phyloP scores from a whole-genome alignment of 257 asterid genomes.

The Ilex aquifolium region DNA sequence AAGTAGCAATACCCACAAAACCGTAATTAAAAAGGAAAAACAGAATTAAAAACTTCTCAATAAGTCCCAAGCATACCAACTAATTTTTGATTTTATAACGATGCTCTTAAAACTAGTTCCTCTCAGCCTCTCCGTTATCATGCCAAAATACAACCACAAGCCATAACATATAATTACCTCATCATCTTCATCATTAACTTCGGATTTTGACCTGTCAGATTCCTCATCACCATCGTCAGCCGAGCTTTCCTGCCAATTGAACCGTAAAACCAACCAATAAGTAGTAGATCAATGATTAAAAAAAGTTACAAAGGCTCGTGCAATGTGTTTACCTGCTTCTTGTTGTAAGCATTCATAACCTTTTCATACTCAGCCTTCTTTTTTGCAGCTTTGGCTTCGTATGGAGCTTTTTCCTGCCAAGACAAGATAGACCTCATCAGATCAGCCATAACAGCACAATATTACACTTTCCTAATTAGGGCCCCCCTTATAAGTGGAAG shows the following conservation, averaged over 20 bases:
- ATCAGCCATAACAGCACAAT: conserved; percentile 3
- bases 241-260: conserved; percentile 61
- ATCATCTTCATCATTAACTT: conserved; percentile 50
- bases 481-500: not conserved
- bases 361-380: conserved; percentile 73
- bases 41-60: no score
- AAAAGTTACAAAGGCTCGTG: not conserved
- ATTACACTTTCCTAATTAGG: not conserved
- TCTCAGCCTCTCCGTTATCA: no score
- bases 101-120: no score
- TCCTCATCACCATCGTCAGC: conserved; percentile 77
- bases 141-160: no score
- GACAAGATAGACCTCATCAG: not conserved
- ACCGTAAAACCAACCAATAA: conserved; percentile 6
- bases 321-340: conserved; percentile 52
- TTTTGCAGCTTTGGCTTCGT: conserved; percentile 92
- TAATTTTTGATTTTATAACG: no score
- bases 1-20: no score
- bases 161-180: conserved; percentile 31
- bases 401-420: conserved; percentile 90
- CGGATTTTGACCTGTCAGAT: conserved; percentile 71
- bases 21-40: no score
- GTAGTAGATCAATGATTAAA: not conserved
- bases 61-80: no score
- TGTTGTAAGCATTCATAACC: conserved; percentile 78